Evolutionary conservation across 2,329 filamentous ascomycete species (phyloP).

Genomic region (Penicillium digitatum): DNA sequence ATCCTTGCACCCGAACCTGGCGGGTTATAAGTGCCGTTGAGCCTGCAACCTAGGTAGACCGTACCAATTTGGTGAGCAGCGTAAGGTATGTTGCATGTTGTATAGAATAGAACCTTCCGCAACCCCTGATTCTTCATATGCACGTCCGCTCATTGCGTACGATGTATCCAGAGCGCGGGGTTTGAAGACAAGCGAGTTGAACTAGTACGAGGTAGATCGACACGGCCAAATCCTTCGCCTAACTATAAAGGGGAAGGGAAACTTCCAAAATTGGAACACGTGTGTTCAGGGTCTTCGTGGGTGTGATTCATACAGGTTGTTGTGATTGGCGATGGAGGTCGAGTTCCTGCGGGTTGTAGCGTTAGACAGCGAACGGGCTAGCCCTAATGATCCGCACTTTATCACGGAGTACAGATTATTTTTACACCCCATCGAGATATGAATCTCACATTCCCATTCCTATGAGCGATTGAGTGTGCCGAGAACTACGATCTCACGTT

Average conservation of each 20-base stretch:
- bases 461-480: background rate
- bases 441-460: background rate
- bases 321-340: background rate
- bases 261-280: background rate
- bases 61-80: background rate
- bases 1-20: background rate
- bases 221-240: background rate
- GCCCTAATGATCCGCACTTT: background rate
- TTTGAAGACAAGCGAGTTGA: background rate
- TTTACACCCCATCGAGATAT: background rate
- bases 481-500: constrained; percentile 1
- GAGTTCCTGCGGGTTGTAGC: background rate
- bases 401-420: background rate
- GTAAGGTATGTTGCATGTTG: too few species aligned
- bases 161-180: background rate
- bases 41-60: background rate
- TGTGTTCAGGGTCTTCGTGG: background rate
- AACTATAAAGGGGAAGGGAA: background rate
- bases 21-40: background rate
- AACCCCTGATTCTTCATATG: background rate
- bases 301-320: background rate
- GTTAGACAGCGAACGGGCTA: background rate
- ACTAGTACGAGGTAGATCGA: constrained; percentile 1
- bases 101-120: background rate
- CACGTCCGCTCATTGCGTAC: background rate